phyloP scores from a whole-genome alignment of 768 basidiomycete species.

The Russula sp. region DNA sequence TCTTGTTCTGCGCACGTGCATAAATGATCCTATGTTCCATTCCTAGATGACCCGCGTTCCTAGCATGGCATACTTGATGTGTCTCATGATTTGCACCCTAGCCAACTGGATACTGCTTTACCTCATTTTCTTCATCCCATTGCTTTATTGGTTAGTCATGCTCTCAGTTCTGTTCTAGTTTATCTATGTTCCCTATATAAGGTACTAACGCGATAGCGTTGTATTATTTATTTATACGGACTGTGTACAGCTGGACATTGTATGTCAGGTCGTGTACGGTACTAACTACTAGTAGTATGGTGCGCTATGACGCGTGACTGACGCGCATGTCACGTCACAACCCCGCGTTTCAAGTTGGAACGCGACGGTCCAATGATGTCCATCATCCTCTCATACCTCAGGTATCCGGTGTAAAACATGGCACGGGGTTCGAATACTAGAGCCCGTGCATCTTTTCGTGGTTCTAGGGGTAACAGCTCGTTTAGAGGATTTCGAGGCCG shows the following conservation, averaged over 20 bases:
- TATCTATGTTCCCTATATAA: conserved; percentile 10
- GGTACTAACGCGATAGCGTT: conserved; percentile 14
- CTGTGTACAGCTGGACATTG: conserved; percentile 3
- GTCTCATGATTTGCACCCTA: conserved; percentile 10
- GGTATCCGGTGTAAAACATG: conserved; percentile 5
- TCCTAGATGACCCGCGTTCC: conserved; percentile 10
- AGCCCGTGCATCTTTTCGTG: conserved; percentile 36
- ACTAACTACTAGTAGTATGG: too few relatives aligned
- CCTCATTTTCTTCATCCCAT: conserved; percentile 1
- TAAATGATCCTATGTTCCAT: conserved; percentile 9
- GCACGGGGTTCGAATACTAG: conserved; percentile 24
- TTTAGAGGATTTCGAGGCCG: conserved; percentile 44
- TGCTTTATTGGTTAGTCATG: conserved; percentile 16
- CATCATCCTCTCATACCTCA: neutral
- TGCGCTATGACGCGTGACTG: conserved; percentile 3
- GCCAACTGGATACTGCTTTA: conserved; percentile 2
- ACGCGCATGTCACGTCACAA: conserved; percentile 16
- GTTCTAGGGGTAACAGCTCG: conserved; percentile 33
- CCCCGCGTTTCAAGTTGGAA: neutral
- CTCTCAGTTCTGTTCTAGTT: conserved; percentile 16
- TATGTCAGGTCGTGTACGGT: neutral
- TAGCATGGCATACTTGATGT: conserved; percentile 1
- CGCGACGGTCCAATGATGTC: neutral
- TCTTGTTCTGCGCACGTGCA: neutral
- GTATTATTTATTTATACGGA: conserved; percentile 17